phyloP scores from a whole-genome alignment of 805 yeast genomes.

The Zygosaccharomyces siamensis region DNA sequence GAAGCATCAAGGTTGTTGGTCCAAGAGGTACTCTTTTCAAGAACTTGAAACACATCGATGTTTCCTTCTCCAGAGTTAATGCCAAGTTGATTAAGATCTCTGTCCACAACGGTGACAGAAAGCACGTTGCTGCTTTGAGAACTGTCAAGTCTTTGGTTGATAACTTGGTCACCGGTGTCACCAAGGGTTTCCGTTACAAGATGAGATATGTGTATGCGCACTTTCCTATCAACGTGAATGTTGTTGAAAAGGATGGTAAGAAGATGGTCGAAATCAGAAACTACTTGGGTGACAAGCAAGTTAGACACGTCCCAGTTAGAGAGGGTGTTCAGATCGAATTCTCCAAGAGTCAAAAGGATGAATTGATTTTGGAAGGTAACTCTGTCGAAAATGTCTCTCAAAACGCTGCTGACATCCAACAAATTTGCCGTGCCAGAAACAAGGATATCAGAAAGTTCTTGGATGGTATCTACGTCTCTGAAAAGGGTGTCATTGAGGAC shows the following conservation, averaged over 20 bases:
- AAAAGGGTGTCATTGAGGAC: constrained; percentile 80
- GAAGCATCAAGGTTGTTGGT: constrained; percentile 85
- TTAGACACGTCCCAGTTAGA: constrained; percentile 77
- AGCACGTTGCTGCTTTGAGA: constrained; percentile 99
- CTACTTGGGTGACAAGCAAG: constrained; percentile 99
- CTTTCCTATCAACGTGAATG: constrained; percentile 99
- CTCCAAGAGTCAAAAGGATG: constrained; percentile 88
- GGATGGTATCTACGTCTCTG: constrained; percentile 99
- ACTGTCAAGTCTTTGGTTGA: constrained; percentile 93
- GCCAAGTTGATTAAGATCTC: constrained; percentile 75
- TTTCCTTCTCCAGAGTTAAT: constrained; percentile 77
- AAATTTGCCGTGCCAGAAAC: constrained; percentile 97
- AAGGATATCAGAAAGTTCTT: constrained; percentile 99
- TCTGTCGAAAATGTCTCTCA: constrained; percentile 23
- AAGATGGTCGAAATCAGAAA: constrained; percentile 93
- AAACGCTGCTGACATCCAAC: constrained; percentile 54
- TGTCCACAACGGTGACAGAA: constrained; percentile 99
- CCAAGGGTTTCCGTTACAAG: constrained; percentile 98
- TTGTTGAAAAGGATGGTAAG: constrained; percentile 70
- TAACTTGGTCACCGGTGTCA: constrained; percentile 97
- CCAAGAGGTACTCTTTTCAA: constrained; percentile 95
- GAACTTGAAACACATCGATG: constrained; percentile 91
- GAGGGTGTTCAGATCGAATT: constrained; percentile 86
- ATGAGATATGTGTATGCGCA: constrained; percentile 99
- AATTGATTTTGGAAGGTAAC: constrained; percentile 77